Conservation (phyloP, 2,329 filamentous ascomycete species). For the Trichoderma semiorbis region DNA sequence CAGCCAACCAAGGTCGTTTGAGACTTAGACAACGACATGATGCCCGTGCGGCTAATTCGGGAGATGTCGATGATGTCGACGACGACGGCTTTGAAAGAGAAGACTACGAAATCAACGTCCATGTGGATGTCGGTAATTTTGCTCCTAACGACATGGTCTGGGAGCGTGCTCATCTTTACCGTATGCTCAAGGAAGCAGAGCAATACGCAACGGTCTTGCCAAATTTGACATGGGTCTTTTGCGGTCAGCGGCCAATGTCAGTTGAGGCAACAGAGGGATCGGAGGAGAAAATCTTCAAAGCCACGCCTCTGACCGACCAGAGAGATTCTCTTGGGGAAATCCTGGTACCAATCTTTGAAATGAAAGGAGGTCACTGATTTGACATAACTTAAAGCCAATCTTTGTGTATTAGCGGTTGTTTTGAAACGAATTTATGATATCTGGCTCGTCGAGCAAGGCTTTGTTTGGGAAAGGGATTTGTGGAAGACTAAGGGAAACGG, state of each 20-base stretch:
- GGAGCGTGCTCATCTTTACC: slow-evolving; percentile 1
- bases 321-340: neutral
- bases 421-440: neutral
- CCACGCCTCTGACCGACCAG: neutral
- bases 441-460: neutral
- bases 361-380: neutral
- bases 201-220: neutral
- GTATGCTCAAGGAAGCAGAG: slow-evolving; percentile 7
- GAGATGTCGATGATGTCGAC: neutral
- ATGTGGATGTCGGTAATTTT: neutral
- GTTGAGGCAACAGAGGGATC: neutral
- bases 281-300: neutral
- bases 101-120: neutral
- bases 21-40: neutral
- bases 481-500: neutral
- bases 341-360: neutral
- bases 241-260: neutral
- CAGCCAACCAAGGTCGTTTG: neutral
- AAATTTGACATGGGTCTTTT: neutral
- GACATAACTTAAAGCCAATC: neutral
- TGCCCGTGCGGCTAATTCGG: neutral
- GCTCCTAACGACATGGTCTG: neutral
- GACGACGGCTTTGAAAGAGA: neutral
- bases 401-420: neutral
- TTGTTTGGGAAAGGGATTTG: neutral